These are phyloP conservation scores for Hsuehochloa calcarea DNA, from an alignment of 176 grass and related monocot species.

Conservation along the genomic window DNA sequence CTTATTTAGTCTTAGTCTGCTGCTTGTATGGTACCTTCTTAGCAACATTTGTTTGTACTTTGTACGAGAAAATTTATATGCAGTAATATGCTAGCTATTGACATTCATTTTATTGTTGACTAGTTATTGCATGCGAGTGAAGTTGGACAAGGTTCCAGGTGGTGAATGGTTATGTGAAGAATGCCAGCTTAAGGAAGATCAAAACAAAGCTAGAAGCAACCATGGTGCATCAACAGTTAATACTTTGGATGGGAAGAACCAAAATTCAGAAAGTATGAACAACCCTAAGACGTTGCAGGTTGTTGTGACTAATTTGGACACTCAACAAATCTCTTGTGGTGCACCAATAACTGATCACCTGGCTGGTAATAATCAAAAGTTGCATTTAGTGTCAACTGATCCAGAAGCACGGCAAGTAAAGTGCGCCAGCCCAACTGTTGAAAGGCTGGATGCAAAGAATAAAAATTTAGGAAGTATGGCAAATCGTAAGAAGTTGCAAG, in stretches of 20 bases:
- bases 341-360: constrained; percentile 28
- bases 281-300: constrained; percentile 42
- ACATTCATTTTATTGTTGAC: constrained; percentile 36
- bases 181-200: constrained; percentile 66
- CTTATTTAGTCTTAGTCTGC: constrained; percentile 4
- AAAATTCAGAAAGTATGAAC: constrained; percentile 38
- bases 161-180: constrained; percentile 98
- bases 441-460: constrained; percentile 41
- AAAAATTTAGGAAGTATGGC: constrained; percentile 32
- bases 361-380: constrained; percentile 34
- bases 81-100: constrained; percentile 27
- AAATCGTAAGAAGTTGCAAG: constrained; percentile 46
- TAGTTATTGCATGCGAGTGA: constrained; percentile 97
- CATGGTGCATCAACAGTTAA: background rate
- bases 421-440: constrained; percentile 29
- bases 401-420: constrained; percentile 25
- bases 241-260: constrained; percentile 38
- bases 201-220: constrained; percentile 36
- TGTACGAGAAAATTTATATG: constrained; percentile 7
- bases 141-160: constrained; percentile 83
- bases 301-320: constrained; percentile 31
- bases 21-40: constrained; percentile 15
- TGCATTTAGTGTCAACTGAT: constrained; percentile 27
- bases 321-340: constrained; percentile 20
- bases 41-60: background rate